phyloP scores from a whole-genome alignment of 2,329 filamentous ascomycete species.

The Xylariaceae sp. region DNA sequence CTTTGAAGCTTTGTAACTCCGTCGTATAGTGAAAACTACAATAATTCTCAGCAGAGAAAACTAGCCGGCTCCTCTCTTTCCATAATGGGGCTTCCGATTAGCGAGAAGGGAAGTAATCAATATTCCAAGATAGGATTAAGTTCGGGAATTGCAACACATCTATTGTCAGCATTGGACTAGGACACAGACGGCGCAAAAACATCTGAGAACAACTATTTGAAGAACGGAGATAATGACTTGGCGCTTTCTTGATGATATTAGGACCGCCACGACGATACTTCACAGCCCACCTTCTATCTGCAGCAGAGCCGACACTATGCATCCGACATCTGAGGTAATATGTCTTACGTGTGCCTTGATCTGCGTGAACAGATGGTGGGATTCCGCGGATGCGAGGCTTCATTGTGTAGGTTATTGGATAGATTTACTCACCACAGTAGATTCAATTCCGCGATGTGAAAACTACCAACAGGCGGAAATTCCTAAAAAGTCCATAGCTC shows the following conservation, averaged over 20 bases:
- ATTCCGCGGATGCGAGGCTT: background rate
- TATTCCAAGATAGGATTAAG: background rate
- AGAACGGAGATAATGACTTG: background rate
- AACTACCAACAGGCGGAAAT: background rate
- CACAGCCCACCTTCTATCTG: background rate
- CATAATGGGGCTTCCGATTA: background rate
- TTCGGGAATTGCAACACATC: background rate
- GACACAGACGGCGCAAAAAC: too few relatives aligned
- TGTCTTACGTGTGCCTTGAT: background rate
- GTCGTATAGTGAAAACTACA: background rate
- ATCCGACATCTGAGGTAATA: constrained; percentile 13
- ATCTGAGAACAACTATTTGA: background rate
- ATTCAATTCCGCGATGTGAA: background rate
- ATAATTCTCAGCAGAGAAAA: background rate
- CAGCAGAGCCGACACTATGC: background rate
- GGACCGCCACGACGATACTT: background rate
- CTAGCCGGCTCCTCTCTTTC: background rate
- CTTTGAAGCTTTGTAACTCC: background rate
- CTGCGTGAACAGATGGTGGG: background rate
- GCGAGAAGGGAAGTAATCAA: background rate
- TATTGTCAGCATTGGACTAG: constrained; percentile 15
- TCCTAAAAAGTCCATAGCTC: background rate
- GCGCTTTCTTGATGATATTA: background rate
- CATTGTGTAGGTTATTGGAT: background rate
- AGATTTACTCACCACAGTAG: background rate